These are phyloP conservation scores for Polysphondylium violaceum DNA, from an alignment of 78 protist genomes.

Conservation along the genomic window DNA sequence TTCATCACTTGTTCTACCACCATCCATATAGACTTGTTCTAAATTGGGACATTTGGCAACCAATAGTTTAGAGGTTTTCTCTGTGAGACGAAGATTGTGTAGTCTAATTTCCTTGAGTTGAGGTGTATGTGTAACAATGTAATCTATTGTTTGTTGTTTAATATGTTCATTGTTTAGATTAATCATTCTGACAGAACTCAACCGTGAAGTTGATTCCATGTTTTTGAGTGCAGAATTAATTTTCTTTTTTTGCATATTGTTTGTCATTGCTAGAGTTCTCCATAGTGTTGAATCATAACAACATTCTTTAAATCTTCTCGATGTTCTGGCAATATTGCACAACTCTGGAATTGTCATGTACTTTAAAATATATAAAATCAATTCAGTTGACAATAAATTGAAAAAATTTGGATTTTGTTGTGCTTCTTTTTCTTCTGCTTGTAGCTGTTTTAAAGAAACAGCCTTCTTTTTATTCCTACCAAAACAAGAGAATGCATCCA, in stretches of 20 bases:
- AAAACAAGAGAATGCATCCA: constrained; percentile 76
- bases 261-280: constrained; percentile 49
- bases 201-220: constrained; percentile 49
- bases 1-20: constrained; percentile 61
- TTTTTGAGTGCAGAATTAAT: constrained; percentile 43
- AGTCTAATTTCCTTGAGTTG: constrained; percentile 64
- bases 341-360: constrained; percentile 25
- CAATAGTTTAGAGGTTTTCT: constrained; percentile 46
- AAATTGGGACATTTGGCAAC: constrained; percentile 73
- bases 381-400: constrained; percentile 53
- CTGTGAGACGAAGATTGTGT: constrained; percentile 57
- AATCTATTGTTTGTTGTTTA: constrained; percentile 61
- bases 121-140: constrained; percentile 65
- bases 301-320: constrained; percentile 56
- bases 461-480: constrained; percentile 31
- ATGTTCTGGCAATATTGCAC: constrained; percentile 47
- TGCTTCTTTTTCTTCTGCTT: constrained; percentile 44
- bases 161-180: constrained; percentile 47
- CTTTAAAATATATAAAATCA: constrained; percentile 39
- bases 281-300: constrained; percentile 67
- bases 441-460: constrained; percentile 34
- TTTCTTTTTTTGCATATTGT: constrained; percentile 38
- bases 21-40: constrained; percentile 78
- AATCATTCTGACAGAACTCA: constrained; percentile 44
- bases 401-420: constrained; percentile 39